These are phyloP conservation scores for Schoenoplectus triqueter DNA, from an alignment of 202 grass and related monocot species.

Conservation along the genomic window DNA sequence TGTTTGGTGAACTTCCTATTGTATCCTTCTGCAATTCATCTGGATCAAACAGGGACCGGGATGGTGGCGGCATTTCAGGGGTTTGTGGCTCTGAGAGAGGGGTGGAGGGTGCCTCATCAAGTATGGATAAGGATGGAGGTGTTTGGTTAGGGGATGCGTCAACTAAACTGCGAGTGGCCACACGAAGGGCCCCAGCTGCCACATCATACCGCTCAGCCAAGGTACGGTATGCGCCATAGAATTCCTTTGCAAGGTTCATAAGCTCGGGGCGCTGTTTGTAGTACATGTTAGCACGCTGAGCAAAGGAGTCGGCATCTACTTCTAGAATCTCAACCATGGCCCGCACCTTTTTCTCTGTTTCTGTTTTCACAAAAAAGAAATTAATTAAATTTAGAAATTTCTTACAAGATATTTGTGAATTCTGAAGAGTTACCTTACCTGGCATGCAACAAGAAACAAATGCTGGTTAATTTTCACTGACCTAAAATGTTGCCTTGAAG, in stretches of 20 bases:
- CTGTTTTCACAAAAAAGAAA: conserved; percentile 57
- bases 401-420: conserved; percentile 5
- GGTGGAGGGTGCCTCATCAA: conserved; percentile 68
- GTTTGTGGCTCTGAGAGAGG: conserved; percentile 64
- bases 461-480: conserved; percentile 36
- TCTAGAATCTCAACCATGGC: conserved; percentile 98
- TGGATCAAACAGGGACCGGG: conserved; percentile 52
- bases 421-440: neutral
- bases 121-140: conserved; percentile 50
- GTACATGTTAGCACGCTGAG: conserved; percentile 89
- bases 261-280: conserved; percentile 96
- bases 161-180: conserved; percentile 79
- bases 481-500: conserved; percentile 90
- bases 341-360: conserved; percentile 85
- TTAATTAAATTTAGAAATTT: conserved; percentile 29
- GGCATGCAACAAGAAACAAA: conserved; percentile 4
- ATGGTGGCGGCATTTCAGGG: conserved; percentile 56
- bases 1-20: conserved; percentile 48
- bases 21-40: conserved; percentile 60
- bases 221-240: conserved; percentile 89
- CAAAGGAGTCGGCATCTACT: conserved; percentile 99
- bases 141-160: conserved; percentile 94
- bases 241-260: conserved; percentile 90
- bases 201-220: conserved; percentile 92
- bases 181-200: conserved; percentile 85